Percentiles rank a stretch among this genome's conserved stretches.
These are phyloP conservation scores for Arachnopeziza araneosa DNA, from an alignment of 2,329 filamentous ascomycete species.

Conservation along the genomic window DNA sequence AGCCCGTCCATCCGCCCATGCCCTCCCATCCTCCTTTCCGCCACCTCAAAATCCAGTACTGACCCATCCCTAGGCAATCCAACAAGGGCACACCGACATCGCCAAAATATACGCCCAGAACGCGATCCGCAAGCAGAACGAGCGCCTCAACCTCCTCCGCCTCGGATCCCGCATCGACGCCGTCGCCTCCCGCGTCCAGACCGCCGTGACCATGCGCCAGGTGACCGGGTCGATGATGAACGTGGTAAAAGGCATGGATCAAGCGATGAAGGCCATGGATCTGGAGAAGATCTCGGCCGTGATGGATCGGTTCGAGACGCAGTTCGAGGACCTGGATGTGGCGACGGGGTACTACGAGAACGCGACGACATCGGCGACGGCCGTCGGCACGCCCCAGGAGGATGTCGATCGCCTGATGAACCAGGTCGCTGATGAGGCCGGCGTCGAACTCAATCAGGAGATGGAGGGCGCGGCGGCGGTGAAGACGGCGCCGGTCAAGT, in stretches of 20 bases:
- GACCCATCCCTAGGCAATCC: slow-evolving; percentile 43
- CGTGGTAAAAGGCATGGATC: slow-evolving; percentile 56
- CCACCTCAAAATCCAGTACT: not conserved
- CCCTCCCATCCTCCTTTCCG: too few relatives aligned
- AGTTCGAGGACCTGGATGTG: slow-evolving; percentile 46
- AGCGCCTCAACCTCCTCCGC: slow-evolving; percentile 53
- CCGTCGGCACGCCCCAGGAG: slow-evolving; percentile 68
- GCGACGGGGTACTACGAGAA: slow-evolving; percentile 63
- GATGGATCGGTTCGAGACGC: slow-evolving; percentile 60
- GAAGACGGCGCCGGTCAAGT: slow-evolving; percentile 50
- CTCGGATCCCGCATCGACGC: slow-evolving; percentile 54
- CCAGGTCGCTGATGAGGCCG: slow-evolving; percentile 82
- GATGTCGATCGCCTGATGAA: slow-evolving; percentile 81
- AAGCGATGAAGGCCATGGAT: slow-evolving; percentile 59
- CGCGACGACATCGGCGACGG: slow-evolving; percentile 74
- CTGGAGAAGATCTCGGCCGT: slow-evolving; percentile 59
- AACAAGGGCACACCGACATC: slow-evolving; percentile 53
- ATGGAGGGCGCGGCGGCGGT: slow-evolving; percentile 55
- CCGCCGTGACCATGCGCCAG: slow-evolving; percentile 56
- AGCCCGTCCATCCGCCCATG: not conserved
- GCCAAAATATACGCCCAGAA: slow-evolving; percentile 60
- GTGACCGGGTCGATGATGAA: slow-evolving; percentile 57
- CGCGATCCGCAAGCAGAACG: slow-evolving; percentile 57
- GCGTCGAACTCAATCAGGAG: slow-evolving; percentile 74
- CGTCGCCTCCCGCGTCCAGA: slow-evolving; percentile 54